Conservation (phyloP, 441 rosid genomes). For the Erysimum cheiri region DNA sequence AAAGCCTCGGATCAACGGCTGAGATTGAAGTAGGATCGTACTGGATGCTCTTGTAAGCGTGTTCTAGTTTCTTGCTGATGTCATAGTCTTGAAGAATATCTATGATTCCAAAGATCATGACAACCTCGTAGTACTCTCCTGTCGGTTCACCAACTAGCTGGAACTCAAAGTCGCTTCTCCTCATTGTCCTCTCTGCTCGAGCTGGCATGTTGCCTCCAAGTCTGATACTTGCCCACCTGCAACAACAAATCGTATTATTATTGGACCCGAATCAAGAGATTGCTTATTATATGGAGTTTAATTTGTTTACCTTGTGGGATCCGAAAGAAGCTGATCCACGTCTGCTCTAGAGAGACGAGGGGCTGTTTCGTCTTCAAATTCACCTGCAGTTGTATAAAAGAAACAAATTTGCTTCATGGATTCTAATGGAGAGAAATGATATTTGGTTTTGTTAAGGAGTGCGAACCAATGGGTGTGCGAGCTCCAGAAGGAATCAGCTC, state of each 20-base stretch:
- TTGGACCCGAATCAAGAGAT: background rate
- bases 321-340: conserved; percentile 54
- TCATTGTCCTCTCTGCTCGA: conserved; percentile 60
- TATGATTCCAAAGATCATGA: conserved; percentile 68
- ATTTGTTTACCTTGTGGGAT: conserved; percentile 50
- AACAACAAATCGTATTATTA: conserved; percentile 7
- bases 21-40: conserved; percentile 73
- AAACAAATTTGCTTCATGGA: background rate
- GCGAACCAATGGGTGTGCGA: conserved; percentile 51
- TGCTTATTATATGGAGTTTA: too few species aligned
- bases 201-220: conserved; percentile 71
- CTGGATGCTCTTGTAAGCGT: conserved; percentile 72
- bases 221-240: conserved; percentile 64
- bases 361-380: conserved; percentile 39
- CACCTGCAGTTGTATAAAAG: conserved; percentile 37
- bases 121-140: conserved; percentile 65
- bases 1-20: conserved; percentile 72
- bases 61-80: conserved; percentile 76
- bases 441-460: background rate
- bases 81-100: conserved; percentile 79
- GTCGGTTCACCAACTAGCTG: conserved; percentile 70
- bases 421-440: conserved; percentile 4
- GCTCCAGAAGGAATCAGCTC: conserved; percentile 57
- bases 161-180: conserved; percentile 53
- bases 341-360: conserved; percentile 57